A percentile compares a stretch with the other conserved stretches of the same genome.
phyloP scores from a whole-genome alignment of 1,284 basidiomycete species.

The Gymnopus androsaceus region DNA sequence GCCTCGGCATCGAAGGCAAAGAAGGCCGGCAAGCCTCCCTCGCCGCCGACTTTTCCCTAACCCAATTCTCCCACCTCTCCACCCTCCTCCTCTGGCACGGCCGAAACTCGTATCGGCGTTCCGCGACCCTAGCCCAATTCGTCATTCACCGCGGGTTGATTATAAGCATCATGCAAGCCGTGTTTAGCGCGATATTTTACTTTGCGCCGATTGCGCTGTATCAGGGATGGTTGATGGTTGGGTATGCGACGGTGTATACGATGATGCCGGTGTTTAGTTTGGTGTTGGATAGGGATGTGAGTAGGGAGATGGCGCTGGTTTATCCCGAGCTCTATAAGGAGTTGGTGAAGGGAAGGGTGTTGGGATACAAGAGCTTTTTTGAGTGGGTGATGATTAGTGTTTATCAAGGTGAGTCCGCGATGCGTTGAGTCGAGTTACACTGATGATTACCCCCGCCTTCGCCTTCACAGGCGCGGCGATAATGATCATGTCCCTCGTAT shows the following conservation, averaged over 20 bases:
- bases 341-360: conserved; percentile 89
- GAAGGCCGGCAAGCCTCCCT: conserved; percentile 98
- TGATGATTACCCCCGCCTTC: no score
- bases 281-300: conserved; percentile 95
- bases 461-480: conserved; percentile 80
- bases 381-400: conserved; percentile 97
- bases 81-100: conserved; percentile 97
- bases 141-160: conserved; percentile 98
- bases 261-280: conserved; percentile 99
- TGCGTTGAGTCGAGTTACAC: no score
- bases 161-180: conserved; percentile 96
- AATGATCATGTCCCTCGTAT: conserved; percentile 95
- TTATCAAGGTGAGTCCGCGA: conserved; percentile 86
- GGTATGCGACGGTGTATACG: conserved; percentile 97
- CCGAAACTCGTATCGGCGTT: conserved; percentile 96
- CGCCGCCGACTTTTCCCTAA: conserved; percentile 97
- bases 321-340: conserved; percentile 99
- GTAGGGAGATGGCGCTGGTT: conserved; percentile 90
- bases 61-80: conserved; percentile 92
- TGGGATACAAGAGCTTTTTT: conserved; percentile 98
- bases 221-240: conserved; percentile 97
- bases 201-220: conserved; percentile 98
- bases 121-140: conserved; percentile 96
- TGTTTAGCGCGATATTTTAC: conserved; percentile 97
- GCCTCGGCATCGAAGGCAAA: conserved; percentile 97